Evolutionary conservation across 345 rosid species (phyloP).

Genomic region (Gossypium bickii): DNA sequence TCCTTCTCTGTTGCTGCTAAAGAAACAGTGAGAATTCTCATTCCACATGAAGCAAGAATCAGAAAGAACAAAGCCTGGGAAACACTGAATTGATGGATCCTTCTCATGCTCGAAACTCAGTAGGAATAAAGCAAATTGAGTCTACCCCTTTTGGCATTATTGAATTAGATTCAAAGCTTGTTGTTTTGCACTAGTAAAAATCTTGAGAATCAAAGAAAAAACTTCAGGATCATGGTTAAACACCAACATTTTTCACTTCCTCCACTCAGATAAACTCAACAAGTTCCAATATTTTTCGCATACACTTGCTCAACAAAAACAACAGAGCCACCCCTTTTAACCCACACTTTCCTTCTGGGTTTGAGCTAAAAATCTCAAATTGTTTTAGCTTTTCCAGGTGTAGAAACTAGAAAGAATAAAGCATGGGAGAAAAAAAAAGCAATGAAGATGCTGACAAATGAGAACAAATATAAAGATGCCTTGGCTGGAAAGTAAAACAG

Average conservation of each 20-base stretch:
- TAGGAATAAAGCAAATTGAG: conserved; percentile 23
- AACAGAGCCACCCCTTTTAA: neutral
- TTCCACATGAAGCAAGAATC: conserved; percentile 32
- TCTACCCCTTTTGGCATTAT: conserved; percentile 73
- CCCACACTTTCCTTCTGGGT: conserved; percentile 24
- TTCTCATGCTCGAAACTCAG: conserved; percentile 55
- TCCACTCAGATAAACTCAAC: conserved; percentile 15
- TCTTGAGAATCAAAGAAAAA: conserved; percentile 7
- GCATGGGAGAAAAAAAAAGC: conserved; percentile 22
- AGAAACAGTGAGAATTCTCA: conserved; percentile 32
- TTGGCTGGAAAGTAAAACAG: conserved; percentile 54
- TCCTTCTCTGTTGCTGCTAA: conserved; percentile 52
- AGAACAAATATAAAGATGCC: conserved; percentile 19
- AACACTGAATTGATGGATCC: conserved; percentile 29
- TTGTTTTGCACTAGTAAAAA: conserved; percentile 2
- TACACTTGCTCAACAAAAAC: conserved; percentile 18
- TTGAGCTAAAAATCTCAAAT: conserved; percentile 24
- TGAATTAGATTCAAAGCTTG: conserved; percentile 25
- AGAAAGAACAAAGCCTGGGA: conserved; percentile 20
- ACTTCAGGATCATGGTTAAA: conserved; percentile 30
- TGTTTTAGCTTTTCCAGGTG: neutral
- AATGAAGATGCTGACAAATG: conserved; percentile 27
- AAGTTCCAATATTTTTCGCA: neutral
- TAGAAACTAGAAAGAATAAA: conserved; percentile 15
- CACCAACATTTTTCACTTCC: conserved; percentile 32